Evolutionary conservation across 1,139 yeast genomes (phyloP).

Genomic region (Candida frijolesensis): DNA sequence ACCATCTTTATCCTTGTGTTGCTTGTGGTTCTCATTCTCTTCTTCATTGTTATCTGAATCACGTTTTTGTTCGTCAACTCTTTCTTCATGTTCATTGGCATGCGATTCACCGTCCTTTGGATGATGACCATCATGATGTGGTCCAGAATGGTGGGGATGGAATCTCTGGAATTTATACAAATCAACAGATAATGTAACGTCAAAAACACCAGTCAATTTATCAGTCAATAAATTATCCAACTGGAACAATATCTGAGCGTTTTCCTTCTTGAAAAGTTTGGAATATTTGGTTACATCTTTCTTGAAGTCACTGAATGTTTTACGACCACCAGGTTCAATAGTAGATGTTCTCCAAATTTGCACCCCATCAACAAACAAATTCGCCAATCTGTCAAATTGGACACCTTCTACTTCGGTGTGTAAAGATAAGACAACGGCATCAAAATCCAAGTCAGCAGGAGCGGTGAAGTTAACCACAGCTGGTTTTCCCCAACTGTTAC

Average conservation of each 20-base stretch:
- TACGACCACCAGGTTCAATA: conserved; percentile 66
- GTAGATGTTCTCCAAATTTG: conserved; percentile 88
- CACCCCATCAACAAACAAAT: conserved; percentile 62
- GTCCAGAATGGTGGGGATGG: conserved; percentile 5
- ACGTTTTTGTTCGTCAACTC: neutral
- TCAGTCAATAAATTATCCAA: conserved; percentile 67
- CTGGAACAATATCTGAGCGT: conserved; percentile 47
- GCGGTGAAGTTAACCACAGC: conserved; percentile 27
- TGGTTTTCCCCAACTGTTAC: conserved; percentile 40
- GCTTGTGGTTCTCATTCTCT: neutral
- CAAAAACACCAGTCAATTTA: conserved; percentile 62
- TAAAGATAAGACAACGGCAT: conserved; percentile 62
- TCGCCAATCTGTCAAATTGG: conserved; percentile 79
- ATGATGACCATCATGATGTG: conserved; percentile 2
- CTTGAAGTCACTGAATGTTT: conserved; percentile 47
- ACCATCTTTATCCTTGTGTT: neutral
- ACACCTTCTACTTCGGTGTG: conserved; percentile 63
- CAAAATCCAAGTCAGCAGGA: conserved; percentile 43
- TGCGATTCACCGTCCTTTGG: conserved; percentile 4
- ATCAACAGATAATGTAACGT: conserved; percentile 52
- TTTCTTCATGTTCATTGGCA: conserved; percentile 3
- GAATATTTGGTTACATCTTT: conserved; percentile 70
- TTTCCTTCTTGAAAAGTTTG: conserved; percentile 46
- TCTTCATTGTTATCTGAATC: conserved; percentile 3
- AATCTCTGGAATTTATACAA: conserved; percentile 37